These are phyloP conservation scores for Stachybotrys echinatus DNA, from an alignment of 2,329 filamentous ascomycete genomes.

Conservation along the genomic window DNA sequence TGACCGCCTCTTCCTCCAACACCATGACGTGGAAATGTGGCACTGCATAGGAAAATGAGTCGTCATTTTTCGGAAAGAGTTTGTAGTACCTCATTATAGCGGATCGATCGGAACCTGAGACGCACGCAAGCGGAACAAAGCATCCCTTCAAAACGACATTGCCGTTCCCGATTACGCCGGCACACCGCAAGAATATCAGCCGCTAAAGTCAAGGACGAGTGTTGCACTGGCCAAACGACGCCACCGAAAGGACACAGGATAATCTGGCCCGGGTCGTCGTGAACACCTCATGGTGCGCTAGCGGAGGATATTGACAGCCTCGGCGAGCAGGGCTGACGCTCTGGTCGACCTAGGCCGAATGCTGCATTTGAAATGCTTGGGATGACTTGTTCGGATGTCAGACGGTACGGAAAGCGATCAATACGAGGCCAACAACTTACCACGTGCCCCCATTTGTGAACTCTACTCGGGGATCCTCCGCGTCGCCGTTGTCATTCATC, in stretches of 20 bases:
- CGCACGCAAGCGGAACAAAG: no score
- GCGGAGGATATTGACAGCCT: neutral
- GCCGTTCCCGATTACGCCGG: no score
- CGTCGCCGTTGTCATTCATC: slow-evolving; percentile 14
- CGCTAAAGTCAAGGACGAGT: no score
- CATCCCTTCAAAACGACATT: no score
- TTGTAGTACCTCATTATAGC: no score
- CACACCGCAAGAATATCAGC: no score
- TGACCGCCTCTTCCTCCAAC: neutral
- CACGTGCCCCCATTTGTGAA: slow-evolving; percentile 27
- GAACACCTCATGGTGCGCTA: neutral
- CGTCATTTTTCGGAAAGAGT: no score
- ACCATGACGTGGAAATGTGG: neutral
- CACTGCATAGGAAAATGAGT: neutral
- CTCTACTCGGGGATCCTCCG: slow-evolving; percentile 17
- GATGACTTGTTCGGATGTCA: slow-evolving; percentile 16
- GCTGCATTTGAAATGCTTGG: slow-evolving; percentile 23
- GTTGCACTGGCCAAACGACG: no score
- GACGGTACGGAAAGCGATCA: neutral
- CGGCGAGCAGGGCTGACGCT: slow-evolving; percentile 7
- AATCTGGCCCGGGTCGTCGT: no score
- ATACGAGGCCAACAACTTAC: slow-evolving; percentile 9
- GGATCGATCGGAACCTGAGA: no score
- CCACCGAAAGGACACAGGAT: neutral
- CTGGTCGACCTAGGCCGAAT: slow-evolving; percentile 13